Evolutionary conservation across 1,139 yeast species (phyloP).

Genomic region (Saccharomyces hybrid): DNA sequence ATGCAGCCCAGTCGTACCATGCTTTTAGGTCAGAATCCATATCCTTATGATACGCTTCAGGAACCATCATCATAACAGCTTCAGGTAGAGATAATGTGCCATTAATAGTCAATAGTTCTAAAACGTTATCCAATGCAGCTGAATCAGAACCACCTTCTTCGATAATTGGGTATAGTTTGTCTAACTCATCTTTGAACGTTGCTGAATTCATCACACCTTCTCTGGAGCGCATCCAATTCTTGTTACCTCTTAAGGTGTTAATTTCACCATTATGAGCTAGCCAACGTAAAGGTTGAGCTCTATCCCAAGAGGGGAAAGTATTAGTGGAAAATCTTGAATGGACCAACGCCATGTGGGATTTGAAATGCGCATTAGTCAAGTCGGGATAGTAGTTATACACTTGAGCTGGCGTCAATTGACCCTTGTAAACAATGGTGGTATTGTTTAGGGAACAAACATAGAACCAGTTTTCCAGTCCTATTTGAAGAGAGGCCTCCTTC

Average conservation of each 20-base stretch:
- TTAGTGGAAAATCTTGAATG: slow-evolving; percentile 97
- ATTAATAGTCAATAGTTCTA: slow-evolving; percentile 83
- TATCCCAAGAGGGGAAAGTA: slow-evolving; percentile 98
- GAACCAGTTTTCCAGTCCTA: slow-evolving; percentile 95
- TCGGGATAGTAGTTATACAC: slow-evolving; percentile 94
- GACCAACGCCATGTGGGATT: slow-evolving; percentile 92
- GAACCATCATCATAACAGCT: slow-evolving; percentile 94
- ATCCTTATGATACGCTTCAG: slow-evolving; percentile 97
- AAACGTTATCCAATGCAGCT: slow-evolving; percentile 95
- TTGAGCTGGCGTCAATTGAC: slow-evolving; percentile 94
- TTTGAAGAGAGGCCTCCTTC: slow-evolving; percentile 83
- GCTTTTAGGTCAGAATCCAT: slow-evolving; percentile 92
- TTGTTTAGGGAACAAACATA: slow-evolving; percentile 89
- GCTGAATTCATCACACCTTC: slow-evolving; percentile 92
- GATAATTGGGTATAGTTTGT: slow-evolving; percentile 84
- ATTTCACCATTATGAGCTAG: slow-evolving; percentile 99
- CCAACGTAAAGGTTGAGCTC: slow-evolving; percentile 97
- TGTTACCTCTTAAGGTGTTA: slow-evolving; percentile 93
- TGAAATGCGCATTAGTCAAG: slow-evolving; percentile 82
- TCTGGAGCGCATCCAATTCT: slow-evolving; percentile 98
- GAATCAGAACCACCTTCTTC: slow-evolving; percentile 99
- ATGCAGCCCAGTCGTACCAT: slow-evolving; percentile 98
- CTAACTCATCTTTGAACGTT: slow-evolving; percentile 86
- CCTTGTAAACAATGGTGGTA: slow-evolving; percentile 91
- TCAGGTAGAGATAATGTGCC: slow-evolving; percentile 92